These are phyloP conservation scores for Mrakiaceae sp. DNA, from an alignment of 1,284 basidiomycete genomes.

Conservation along the genomic window DNA sequence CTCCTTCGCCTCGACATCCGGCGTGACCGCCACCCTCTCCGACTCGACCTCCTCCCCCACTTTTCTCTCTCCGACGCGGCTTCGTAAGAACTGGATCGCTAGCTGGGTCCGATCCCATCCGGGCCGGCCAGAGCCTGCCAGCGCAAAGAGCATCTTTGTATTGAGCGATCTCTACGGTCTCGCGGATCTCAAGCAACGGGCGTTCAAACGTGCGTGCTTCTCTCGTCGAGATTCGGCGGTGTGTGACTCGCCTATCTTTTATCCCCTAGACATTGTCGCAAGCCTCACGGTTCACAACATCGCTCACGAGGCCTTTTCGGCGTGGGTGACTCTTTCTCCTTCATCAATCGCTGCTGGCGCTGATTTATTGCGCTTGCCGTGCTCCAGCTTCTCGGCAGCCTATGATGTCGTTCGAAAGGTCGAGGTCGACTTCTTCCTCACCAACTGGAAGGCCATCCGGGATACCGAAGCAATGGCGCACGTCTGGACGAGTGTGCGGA, in stretches of 20 bases:
- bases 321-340: constrained; percentile 21
- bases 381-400: constrained; percentile 50
- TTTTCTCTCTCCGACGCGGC: constrained; percentile 1
- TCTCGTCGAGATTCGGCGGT: not conserved
- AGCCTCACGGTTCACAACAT: constrained; percentile 67
- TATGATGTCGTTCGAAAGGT: constrained; percentile 75
- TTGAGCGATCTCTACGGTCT: constrained; percentile 62
- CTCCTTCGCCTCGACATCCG: constrained; percentile 31
- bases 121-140: constrained; percentile 60
- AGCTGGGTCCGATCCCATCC: constrained; percentile 31
- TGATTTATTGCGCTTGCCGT: no score
- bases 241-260: not conserved
- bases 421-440: constrained; percentile 65
- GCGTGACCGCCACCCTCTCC: not conserved
- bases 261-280: constrained; percentile 51
- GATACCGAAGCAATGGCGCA: constrained; percentile 64
- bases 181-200: constrained; percentile 53
- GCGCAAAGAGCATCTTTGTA: constrained; percentile 73
- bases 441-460: constrained; percentile 68
- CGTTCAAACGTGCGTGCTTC: constrained; percentile 43
- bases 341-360: no score
- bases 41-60: constrained; percentile 3
- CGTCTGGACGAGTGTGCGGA: constrained; percentile 70
- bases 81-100: constrained; percentile 27
- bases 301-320: constrained; percentile 72